phyloP scores from a whole-genome alignment of 2,329 filamentous ascomycete genomes.

The Phialophora verrucosa region DNA sequence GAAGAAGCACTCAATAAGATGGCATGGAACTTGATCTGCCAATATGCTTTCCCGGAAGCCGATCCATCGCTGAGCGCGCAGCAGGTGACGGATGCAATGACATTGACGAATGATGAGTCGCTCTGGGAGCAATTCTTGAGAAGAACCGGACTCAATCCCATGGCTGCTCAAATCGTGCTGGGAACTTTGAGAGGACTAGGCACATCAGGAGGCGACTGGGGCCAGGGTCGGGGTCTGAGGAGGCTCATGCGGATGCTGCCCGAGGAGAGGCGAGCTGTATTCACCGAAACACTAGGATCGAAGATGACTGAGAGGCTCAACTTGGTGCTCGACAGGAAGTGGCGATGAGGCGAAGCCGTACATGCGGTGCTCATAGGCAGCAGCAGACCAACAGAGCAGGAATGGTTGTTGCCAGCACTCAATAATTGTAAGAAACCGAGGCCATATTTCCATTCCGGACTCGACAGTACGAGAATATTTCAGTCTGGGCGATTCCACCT shows the following conservation, averaged over 20 bases:
- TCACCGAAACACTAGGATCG: slow-evolving; percentile 29
- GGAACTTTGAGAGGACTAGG: slow-evolving; percentile 37
- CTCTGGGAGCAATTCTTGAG: slow-evolving; percentile 72
- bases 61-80: slow-evolving; percentile 23
- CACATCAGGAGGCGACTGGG: neutral
- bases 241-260: slow-evolving; percentile 26
- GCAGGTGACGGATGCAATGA: slow-evolving; percentile 37
- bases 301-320: slow-evolving; percentile 25
- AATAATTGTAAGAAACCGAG: neutral
- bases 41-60: slow-evolving; percentile 24
- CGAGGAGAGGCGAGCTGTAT: slow-evolving; percentile 25
- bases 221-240: slow-evolving; percentile 27
- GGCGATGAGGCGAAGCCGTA: neutral
- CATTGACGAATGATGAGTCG: slow-evolving; percentile 64
- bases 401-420: neutral
- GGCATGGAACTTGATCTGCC: slow-evolving; percentile 54
- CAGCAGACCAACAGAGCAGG: neutral
- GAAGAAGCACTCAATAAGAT: slow-evolving; percentile 28
- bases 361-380: neutral
- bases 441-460: too few relatives aligned
- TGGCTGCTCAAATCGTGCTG: slow-evolving; percentile 71
- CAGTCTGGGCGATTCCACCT: too few relatives aligned
- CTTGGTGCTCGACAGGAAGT: slow-evolving; percentile 18
- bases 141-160: slow-evolving; percentile 70
- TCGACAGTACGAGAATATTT: too few relatives aligned